Base-by-base conservation (phyloP, 2,329 filamentous ascomycete genomes). In the Fusarium bactridioides region DNA sequence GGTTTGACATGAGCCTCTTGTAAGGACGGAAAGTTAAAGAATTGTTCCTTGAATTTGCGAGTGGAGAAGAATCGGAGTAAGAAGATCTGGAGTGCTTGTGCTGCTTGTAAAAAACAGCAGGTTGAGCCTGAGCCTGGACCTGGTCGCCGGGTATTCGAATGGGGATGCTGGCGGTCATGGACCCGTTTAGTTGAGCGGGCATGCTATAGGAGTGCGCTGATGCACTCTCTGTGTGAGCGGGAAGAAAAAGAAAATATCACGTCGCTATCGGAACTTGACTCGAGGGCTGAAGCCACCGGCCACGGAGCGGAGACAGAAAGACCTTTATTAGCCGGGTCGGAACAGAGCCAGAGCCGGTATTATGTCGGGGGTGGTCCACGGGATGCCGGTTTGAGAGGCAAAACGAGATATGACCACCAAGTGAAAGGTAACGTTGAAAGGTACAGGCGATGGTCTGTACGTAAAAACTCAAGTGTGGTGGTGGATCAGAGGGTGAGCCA, bases 31-130 rank as follows among this genome's bases (percentile, higher is more conserved):
- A 89, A n/a, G 85, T 89, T 66, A 89, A 76, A 27, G 88, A 90
- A 74, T 89, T 90, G 74, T 89, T 90, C 74, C 88, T 83, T 21
- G 88, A 88, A 64, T 76, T 79, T 58, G 84, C 82, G 55, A 90
- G 83, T 15, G 88, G 86, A 13, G 88, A 90, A n/a, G 84, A 82
- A 62, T 90, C 88, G 31, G 88, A 89, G 79, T 90, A 90, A 19
- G 88, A 90, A 29, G 88, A 90, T 68, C 88, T 84, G 45, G 88
- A 89, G 79, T 90, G 88, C 74, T 90, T 90, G 80, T 90, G 88
- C 69, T 86, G 84, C 76, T 81, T 83, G 74, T 79, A 80, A 63
- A 80, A 76, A 61, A 75, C 78, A 65, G 77, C 79, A 37, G 64
- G 62, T 27, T 66, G 63, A 43, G 48, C 41, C 37, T 67, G 64